A percentile compares a stretch with the other conserved stretches of the same genome.
These are phyloP conservation scores for Pseudogymnoascus sp. DNA, from an alignment of 2,329 filamentous ascomycete species.

Conservation along the genomic window DNA sequence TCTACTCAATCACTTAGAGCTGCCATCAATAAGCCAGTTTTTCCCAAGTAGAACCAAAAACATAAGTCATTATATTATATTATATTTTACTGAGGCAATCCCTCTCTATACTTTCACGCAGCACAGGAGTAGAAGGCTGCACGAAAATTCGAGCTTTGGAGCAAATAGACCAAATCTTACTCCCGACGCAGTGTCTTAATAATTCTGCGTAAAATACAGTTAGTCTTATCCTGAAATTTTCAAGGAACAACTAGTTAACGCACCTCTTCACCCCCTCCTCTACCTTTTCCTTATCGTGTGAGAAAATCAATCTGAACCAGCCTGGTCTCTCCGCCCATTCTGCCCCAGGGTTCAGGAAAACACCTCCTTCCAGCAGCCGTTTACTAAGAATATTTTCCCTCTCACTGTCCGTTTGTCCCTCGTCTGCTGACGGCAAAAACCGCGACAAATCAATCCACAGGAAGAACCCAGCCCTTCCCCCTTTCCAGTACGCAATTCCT, in stretches of 20 bases:
- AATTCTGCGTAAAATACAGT: neutral
- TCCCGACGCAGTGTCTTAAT: neutral
- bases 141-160: too few species aligned
- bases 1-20: neutral
- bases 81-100: neutral
- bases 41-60: neutral
- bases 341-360: slow-evolving; percentile 43
- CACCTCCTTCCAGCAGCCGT: slow-evolving; percentile 37
- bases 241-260: neutral
- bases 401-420: slow-evolving; percentile 16
- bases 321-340: slow-evolving; percentile 39
- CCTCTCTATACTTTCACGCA: too few species aligned
- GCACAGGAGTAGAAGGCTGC: too few species aligned
- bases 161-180: neutral
- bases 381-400: slow-evolving; percentile 18
- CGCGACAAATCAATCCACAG: slow-evolving; percentile 45
- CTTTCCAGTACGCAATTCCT: slow-evolving; percentile 36
- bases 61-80: neutral
- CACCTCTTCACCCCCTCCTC: slow-evolving; percentile 30
- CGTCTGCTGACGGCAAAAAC: slow-evolving; percentile 29
- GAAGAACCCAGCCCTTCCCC: slow-evolving; percentile 50
- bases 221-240: neutral
- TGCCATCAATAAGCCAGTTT: neutral
- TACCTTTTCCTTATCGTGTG: slow-evolving; percentile 31
- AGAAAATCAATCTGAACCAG: slow-evolving; percentile 48